Evolutionary conservation across 1,284 basidiomycete genomes (phyloP).

Genomic region (Sporisorium iseilematis-ciliati): DNA sequence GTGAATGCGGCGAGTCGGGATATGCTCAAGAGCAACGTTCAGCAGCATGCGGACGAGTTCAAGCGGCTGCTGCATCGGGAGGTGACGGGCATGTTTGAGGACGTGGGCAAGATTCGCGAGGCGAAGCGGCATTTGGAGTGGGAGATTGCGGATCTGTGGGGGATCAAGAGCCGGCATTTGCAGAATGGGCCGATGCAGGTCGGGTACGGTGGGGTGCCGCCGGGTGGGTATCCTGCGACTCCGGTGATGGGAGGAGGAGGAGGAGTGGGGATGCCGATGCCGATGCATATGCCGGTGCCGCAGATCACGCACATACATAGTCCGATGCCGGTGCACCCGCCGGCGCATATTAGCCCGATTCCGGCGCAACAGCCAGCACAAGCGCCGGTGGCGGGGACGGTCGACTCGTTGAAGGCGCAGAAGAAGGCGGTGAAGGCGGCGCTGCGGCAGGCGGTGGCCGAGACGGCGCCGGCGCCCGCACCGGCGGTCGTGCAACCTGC

Average conservation of each 20-base stretch:
- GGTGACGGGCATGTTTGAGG: constrained; percentile 62
- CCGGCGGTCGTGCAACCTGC: constrained; percentile 2
- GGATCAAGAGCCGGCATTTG: constrained; percentile 54
- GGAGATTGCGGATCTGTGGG: constrained; percentile 62
- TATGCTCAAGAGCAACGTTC: constrained; percentile 56
- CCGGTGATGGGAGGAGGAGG: constrained; percentile 2
- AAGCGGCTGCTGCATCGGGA: constrained; percentile 52
- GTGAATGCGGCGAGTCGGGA: constrained; percentile 55
- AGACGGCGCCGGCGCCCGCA: constrained; percentile 12
- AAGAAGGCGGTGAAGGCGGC: constrained; percentile 45
- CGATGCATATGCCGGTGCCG: constrained; percentile 24
- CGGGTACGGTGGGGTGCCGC: constrained; percentile 21
- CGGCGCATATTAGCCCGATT: constrained; percentile 27
- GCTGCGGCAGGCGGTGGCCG: constrained; percentile 36
- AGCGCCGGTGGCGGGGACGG: neutral
- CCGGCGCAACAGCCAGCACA: constrained; percentile 12
- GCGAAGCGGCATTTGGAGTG: constrained; percentile 56
- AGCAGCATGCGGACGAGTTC: constrained; percentile 60
- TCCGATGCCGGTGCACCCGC: constrained; percentile 16
- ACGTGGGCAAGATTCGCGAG: constrained; percentile 64
- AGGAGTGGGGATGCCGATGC: constrained; percentile 11
- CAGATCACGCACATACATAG: constrained; percentile 27
- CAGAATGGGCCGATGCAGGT: constrained; percentile 15
- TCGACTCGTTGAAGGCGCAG: constrained; percentile 22
- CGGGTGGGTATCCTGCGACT: constrained; percentile 26